phyloP scores from a whole-genome alignment of 2,329 filamentous ascomycete species.

The Diplodia mutila region DNA sequence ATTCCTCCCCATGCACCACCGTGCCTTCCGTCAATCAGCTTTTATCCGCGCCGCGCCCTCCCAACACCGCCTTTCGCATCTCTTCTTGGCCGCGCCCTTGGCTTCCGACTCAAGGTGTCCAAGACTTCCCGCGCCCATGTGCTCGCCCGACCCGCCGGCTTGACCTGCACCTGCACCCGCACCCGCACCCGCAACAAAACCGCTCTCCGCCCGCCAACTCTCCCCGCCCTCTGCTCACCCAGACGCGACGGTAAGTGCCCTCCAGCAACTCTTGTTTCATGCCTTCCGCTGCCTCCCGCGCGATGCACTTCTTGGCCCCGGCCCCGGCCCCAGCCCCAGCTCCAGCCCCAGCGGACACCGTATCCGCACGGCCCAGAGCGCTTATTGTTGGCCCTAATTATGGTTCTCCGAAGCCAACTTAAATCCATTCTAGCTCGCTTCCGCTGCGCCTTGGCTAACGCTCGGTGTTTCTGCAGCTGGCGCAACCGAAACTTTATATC shows the following conservation, averaged over 20 bases:
- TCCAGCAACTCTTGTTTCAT: too few relatives aligned
- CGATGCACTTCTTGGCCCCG: background rate
- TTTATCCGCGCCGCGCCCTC: conserved; percentile 18
- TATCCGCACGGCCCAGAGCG: conserved; percentile 16
- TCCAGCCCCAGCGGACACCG: background rate
- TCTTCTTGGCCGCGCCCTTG: conserved; percentile 12
- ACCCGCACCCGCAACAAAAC: conserved; percentile 8
- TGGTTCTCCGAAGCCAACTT: conserved; percentile 20
- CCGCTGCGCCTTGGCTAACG: conserved; percentile 26
- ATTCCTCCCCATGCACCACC: conserved; percentile 21
- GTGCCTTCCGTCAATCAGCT: conserved; percentile 12
- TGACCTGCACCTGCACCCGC: too few relatives aligned
- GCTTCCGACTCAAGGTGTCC: background rate
- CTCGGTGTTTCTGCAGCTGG: conserved; percentile 25
- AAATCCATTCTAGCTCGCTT: conserved; percentile 26
- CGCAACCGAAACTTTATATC: conserved; percentile 27
- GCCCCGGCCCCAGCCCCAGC: conserved; percentile 4
- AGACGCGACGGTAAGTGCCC: too few relatives aligned
- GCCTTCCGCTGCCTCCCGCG: conserved; percentile 17
- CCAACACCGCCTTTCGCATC: conserved; percentile 17
- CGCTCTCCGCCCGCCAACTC: background rate
- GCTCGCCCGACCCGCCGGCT: conserved; percentile 2
- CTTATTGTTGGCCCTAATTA: conserved; percentile 26
- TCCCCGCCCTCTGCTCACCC: too few relatives aligned
- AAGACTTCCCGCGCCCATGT: conserved; percentile 16